Evolutionary conservation across 495 filamentous ascomycete genomes (phyloP), one percentile per base, ranked within the genome.

Genomic region (Penicillium alfredii): DNA sequence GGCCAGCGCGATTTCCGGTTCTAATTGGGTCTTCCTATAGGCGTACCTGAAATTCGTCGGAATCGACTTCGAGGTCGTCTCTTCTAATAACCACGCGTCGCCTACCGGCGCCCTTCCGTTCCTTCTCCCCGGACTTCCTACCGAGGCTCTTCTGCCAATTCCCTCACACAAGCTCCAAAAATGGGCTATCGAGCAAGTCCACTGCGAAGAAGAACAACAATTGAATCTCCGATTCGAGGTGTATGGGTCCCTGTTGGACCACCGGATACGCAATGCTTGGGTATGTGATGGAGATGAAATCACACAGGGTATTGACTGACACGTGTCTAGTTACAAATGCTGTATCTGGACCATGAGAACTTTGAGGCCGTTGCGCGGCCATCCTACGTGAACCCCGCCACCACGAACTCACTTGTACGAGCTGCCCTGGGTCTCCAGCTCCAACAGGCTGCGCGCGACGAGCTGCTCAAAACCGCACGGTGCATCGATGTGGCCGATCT

Each of bases 21-120:
- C 30, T 38, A 24, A 30, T 43, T 26, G 13, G 13, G 9, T 24
- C 13, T 39, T 18, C 10, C 22, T 35, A 16, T 58, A 97, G 88
- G 78, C 88, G 35, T 94, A 88, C 63, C 69, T 98, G 38, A 86
- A 78, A 52, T 81, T 97, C 51, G 68, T 74, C 40, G 72, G 72
- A 12, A 71, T 94, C 25, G 57, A 77, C n/a, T 85, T 85, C 53
- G 63, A 66, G 32, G 66, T 79, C n/a, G 63, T 80, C 9, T 61
- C 85, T 7, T 92, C 88, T 11, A 94, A 77, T 44, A 96, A 96
- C 59, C 92, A 97, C 61, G 88, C 92, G 25, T 94, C 88, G 8
- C 90, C 92, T 0, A 81, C 80, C 20, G 90, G 90, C 36, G 69
- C 78, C 12, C 74, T 98, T 19, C 92, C 92, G 7, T 98, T 94